phyloP scores from a whole-genome alignment of 2,329 filamentous ascomycete species.

The Aspergillus ochraceus region DNA sequence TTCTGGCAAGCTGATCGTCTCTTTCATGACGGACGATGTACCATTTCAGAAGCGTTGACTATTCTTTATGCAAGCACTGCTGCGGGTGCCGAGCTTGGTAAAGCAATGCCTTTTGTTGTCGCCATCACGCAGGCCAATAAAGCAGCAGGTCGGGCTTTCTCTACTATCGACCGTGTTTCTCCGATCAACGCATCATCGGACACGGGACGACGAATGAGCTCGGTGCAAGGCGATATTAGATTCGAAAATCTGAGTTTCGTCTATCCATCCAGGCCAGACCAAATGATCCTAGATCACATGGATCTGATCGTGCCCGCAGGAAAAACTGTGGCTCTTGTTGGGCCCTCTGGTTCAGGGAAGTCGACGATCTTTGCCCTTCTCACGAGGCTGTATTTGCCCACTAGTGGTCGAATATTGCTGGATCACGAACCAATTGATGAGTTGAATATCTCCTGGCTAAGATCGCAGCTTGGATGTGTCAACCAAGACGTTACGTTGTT shows the following conservation, averaged over 20 bases:
- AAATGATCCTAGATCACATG: constrained; percentile 15
- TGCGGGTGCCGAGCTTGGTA: constrained; percentile 9
- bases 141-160: constrained; percentile 5
- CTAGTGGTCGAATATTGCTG: constrained; percentile 62
- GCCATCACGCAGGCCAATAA: constrained; percentile 18
- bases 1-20: constrained; percentile 9
- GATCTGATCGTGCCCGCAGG: constrained; percentile 41
- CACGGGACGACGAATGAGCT: background rate
- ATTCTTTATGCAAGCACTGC: constrained; percentile 9
- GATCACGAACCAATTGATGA: constrained; percentile 61
- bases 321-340: constrained; percentile 55
- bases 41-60: constrained; percentile 7
- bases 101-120: constrained; percentile 10
- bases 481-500: constrained; percentile 26
- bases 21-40: constrained; percentile 5
- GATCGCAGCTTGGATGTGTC: constrained; percentile 22
- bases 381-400: constrained; percentile 66
- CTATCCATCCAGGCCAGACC: constrained; percentile 19
- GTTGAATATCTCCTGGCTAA: constrained; percentile 50
- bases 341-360: constrained; percentile 58
- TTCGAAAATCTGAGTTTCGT: constrained; percentile 45
- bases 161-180: background rate
- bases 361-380: constrained; percentile 65
- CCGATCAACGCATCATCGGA: background rate
- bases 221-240: constrained; percentile 18